Base-by-base conservation (phyloP, 1,139 yeast species). In the Candida neerlandica region DNA sequence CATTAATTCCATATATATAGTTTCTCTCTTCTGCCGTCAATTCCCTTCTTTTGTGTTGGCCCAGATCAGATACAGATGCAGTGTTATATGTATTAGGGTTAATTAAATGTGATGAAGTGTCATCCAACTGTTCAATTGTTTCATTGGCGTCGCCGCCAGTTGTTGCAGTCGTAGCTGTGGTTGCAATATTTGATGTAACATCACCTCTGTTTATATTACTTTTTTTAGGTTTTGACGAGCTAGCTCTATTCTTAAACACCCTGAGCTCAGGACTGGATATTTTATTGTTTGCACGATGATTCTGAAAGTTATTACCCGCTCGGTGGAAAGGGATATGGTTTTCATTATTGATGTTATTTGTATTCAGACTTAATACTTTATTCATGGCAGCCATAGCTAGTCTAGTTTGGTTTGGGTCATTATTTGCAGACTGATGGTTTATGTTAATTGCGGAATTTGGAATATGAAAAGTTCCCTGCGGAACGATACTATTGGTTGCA, bases 1-100 rank as follows among this genome's bases (percentile, higher is more conserved):
- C 43, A 19, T 27, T 27, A n/a, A 30, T 30, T 16, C 43, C 43
- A 41, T 41, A 41, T 29, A 41, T 41, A 10, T 29, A 41, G 21
- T 41, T 29, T 14, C 43, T 29, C 18, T 41, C 35, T 19, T 41
- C 35, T 41, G 43, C 11, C 4, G 43, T 41, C 10, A 41, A n/a
- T 15, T 41, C 43, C 6, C 43, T 29, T 41, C 34, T 15, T 18
- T 27, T 41, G 15, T 16, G 16, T 26, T 15, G 35, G 6, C 5
- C 18, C 3, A 2, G 19, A 14, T 15, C 35, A 14, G 18, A 5
- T 21, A 16, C 12, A 21, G 30, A 12, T 12, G 14, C 5, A 11
- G 30, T 27, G 14, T 23, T 14, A 10, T 21, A 7, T 23, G 4
- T 16, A 39, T 2, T 39, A 3, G 23, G 21, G 23, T 40, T 34